These are phyloP conservation scores for Hymenoscyphus occultus DNA, from an alignment of 2,329 filamentous ascomycete genomes.

Conservation along the genomic window DNA sequence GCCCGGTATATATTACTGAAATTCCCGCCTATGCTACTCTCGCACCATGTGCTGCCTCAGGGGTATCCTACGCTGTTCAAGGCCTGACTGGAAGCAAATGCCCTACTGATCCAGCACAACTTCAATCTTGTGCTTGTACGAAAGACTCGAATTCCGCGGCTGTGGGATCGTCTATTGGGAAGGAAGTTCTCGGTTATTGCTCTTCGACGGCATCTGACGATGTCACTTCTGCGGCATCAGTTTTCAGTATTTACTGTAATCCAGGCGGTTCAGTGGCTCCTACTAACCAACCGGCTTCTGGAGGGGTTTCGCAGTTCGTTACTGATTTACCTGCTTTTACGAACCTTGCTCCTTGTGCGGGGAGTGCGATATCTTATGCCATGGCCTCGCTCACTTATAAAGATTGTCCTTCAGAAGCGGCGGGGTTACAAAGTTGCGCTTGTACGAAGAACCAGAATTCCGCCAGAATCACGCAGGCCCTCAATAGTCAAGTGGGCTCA, in stretches of 20 bases:
- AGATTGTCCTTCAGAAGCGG: conserved; percentile 41
- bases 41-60: conserved; percentile 50
- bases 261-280: conserved; percentile 10
- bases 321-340: conserved; percentile 47
- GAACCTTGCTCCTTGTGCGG: conserved; percentile 45
- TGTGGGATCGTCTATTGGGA: conserved; percentile 11
- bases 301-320: conserved; percentile 39
- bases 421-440: conserved; percentile 48
- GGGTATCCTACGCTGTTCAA: conserved; percentile 45
- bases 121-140: conserved; percentile 45
- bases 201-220: conserved; percentile 19
- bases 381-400: conserved; percentile 35
- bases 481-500: conserved; percentile 44
- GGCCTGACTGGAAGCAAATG: conserved; percentile 44
- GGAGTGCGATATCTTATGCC: conserved; percentile 40
- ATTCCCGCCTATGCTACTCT: conserved; percentile 30
- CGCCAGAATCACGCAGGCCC: conserved; percentile 41
- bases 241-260: conserved; percentile 22
- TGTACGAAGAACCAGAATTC: conserved; percentile 52
- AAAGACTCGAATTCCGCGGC: conserved; percentile 21
- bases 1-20: conserved; percentile 19
- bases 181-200: conserved; percentile 15
- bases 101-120: conserved; percentile 42
- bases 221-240: conserved; percentile 17
- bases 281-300: conserved; percentile 6